Evolutionary conservation across 257 asterid genomes (phyloP), one percentile per base, ranked within the genome.

Genomic region (Henckelia pumila): DNA sequence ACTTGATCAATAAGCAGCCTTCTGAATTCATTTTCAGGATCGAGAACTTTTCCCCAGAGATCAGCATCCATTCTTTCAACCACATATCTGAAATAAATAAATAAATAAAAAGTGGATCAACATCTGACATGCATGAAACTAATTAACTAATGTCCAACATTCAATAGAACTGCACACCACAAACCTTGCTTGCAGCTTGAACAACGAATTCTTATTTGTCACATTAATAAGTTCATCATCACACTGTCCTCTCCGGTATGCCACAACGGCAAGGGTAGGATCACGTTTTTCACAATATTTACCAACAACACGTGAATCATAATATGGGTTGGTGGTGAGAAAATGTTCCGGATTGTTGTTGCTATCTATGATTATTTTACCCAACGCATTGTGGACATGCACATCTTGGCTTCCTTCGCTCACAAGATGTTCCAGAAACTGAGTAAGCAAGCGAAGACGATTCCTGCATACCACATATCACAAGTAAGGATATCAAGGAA

Each of bases 321-420:
- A 94, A 79, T 83, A 91, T 9, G 98, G 98, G 80, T 94, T 94
- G 81, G 99, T 91, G 32, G 98, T 94, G 71, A 94, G 96, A 81
- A 94, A 94, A 77, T 94, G 99, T 81, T 94, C 99, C 3, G 99
- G 96, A 61, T 94, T 94, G 83, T 94, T 94, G 75, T 94, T 94
- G 84, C 98, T 91, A 62, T 94, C 99, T 66, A 94, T 94, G 61
- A 94, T 91, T 80, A 94, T 94, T 86, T 94, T 94, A 68, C 99
- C 99, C 84, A 94, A 82, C 64, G 98, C 98, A 77, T 94, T 94
- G 86, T 94, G 99, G 37, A 94, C 99, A 69, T 94, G 99, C 52
- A 94, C 99, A 78, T 94, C 99, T 78, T 94, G 98, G 80, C 98
- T 91, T 77, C 99, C 99, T 81, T 94, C 99, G 60, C 97, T 91